These are phyloP conservation scores for Nothophytophthora sp. DNA, from an alignment of 352 stramenopile species.

Conservation along the genomic window DNA sequence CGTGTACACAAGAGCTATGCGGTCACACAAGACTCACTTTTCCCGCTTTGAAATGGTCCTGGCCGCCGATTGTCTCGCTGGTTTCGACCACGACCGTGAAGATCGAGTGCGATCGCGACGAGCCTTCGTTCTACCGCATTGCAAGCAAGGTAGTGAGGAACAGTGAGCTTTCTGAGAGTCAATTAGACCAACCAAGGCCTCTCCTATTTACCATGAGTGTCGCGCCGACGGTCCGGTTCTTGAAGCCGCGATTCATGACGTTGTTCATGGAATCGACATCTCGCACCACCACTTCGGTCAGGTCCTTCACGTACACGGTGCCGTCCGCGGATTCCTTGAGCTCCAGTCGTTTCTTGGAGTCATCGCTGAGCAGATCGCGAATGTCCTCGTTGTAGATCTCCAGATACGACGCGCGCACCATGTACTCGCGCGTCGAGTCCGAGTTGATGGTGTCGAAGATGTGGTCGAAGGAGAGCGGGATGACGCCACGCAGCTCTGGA, in stretches of 20 bases:
- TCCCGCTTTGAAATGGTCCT: constrained; percentile 83
- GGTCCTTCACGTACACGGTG: constrained; percentile 89
- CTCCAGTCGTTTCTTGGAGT: constrained; percentile 81
- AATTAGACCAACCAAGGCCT: too few relatives aligned
- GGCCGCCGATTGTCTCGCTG: constrained; percentile 68
- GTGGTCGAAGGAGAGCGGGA: constrained; percentile 84
- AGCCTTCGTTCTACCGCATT: constrained; percentile 71
- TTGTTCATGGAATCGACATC: constrained; percentile 80
- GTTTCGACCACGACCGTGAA: constrained; percentile 87
- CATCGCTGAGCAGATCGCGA: constrained; percentile 85
- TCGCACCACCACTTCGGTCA: constrained; percentile 82
- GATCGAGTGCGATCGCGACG: constrained; percentile 84
- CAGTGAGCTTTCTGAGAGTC: not conserved
- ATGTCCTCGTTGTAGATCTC: constrained; percentile 98
- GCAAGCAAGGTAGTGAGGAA: not conserved
- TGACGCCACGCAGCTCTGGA: constrained; percentile 76
- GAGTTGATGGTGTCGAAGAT: constrained; percentile 87
- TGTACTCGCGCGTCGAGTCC: constrained; percentile 71
- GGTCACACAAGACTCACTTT: constrained; percentile 39
- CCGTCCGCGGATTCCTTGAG: constrained; percentile 84
- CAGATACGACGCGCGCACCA: constrained; percentile 90
- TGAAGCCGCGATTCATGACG: constrained; percentile 82
- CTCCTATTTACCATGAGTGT: constrained; percentile 72
- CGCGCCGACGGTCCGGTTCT: constrained; percentile 79
- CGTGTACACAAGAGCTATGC: too few relatives aligned